Conservation (phyloP, 2,329 filamentous ascomycete species). For the Phialocephala sp. region DNA sequence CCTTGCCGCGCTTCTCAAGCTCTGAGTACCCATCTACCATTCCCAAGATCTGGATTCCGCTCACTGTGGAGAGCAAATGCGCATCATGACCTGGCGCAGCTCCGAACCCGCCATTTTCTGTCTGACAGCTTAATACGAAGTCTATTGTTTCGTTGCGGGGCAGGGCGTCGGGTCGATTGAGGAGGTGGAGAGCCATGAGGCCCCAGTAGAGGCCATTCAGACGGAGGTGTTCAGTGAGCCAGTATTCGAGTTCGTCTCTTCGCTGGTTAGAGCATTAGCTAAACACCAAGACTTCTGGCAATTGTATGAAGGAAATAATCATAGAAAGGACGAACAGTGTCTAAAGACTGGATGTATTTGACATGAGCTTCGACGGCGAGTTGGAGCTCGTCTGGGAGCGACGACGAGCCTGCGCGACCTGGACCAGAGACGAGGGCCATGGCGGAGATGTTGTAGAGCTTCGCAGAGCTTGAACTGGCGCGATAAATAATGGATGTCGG, state of each 20-base stretch:
- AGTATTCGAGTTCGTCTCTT: constrained; percentile 96
- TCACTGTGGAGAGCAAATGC: constrained; percentile 95
- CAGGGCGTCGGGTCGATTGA: constrained; percentile 80
- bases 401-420: constrained; percentile 34
- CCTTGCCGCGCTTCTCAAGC: constrained; percentile 63
- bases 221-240: constrained; percentile 95
- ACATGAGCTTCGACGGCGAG: constrained; percentile 66
- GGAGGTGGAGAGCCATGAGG: constrained; percentile 83
- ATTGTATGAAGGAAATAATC: constrained; percentile 23
- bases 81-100: constrained; percentile 93
- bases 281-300: constrained; percentile 17
- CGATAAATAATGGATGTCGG: background rate
- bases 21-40: constrained; percentile 85
- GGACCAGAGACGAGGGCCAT: constrained; percentile 44
- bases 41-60: constrained; percentile 90
- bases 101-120: constrained; percentile 87
- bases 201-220: constrained; percentile 98
- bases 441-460: constrained; percentile 10
- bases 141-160: constrained; percentile 82
- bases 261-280: constrained; percentile 57
- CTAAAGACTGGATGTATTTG: constrained; percentile 89
- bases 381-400: constrained; percentile 42
- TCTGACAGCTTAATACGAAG: constrained; percentile 95
- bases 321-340: constrained; percentile 66
- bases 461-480: background rate